Evolutionary conservation across 225 moss, liverwort and hornwort genomes (phyloP).

Genomic region (Climacium dendroides): DNA sequence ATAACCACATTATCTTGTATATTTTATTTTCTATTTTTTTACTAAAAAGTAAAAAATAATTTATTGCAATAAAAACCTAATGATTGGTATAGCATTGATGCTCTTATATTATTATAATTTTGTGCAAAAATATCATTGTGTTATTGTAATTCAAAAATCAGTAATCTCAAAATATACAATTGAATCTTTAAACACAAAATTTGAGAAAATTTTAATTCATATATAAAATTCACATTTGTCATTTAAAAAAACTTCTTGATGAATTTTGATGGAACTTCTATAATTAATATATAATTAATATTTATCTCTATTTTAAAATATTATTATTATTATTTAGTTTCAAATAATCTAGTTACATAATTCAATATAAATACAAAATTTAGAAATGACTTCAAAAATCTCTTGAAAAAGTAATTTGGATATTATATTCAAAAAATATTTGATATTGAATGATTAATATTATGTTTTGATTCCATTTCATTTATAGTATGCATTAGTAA

Average conservation of each 20-base stretch:
- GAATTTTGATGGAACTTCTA: background rate
- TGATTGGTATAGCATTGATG: background rate
- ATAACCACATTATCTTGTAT: fast-evolving
- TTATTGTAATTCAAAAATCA: background rate
- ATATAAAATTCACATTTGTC: background rate
- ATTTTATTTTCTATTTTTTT: background rate
- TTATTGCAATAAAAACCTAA: background rate
- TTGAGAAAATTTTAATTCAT: background rate
- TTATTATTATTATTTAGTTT: too few relatives aligned
- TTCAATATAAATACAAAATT: background rate
- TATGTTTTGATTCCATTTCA: background rate
- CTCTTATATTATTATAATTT: background rate
- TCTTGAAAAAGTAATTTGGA: too few relatives aligned
- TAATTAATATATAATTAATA: background rate
- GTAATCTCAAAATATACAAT: too few relatives aligned
- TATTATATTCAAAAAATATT: background rate
- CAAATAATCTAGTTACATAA: background rate
- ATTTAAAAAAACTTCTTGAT: background rate
- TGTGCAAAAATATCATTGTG: fast-evolving
- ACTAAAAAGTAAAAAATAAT: fast-evolving
- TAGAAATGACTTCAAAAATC: too few relatives aligned
- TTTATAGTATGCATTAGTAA: background rate
- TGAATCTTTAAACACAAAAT: background rate
- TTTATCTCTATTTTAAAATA: fast-evolving
- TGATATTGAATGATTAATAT: background rate